Conservation (phyloP, 345 rosid species). For the Laguncularia racemosa region DNA sequence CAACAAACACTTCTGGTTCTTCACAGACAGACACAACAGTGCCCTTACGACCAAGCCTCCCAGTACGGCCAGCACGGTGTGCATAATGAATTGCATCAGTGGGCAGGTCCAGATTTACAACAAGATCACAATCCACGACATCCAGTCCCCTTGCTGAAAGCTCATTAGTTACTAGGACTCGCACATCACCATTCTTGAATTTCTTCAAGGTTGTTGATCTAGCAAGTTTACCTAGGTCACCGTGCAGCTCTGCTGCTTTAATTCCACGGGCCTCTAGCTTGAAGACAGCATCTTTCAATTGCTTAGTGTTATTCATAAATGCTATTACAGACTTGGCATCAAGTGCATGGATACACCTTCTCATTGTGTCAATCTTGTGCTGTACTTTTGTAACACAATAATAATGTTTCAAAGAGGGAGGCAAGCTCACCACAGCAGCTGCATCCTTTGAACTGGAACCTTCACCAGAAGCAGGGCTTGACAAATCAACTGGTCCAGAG, state of each 20-base stretch:
- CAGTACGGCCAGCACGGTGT: constrained; percentile 88
- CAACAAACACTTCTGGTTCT: constrained; percentile 72
- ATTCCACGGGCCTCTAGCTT: constrained; percentile 91
- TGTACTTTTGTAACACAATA: constrained; percentile 67
- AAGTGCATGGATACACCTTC: constrained; percentile 86
- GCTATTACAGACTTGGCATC: constrained; percentile 78
- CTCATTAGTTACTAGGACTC: constrained; percentile 83
- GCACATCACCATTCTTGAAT: constrained; percentile 80
- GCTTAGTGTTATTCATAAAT: constrained; percentile 85
- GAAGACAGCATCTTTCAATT: constrained; percentile 84
- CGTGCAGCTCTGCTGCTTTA: constrained; percentile 75
- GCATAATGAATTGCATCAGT: constrained; percentile 77
- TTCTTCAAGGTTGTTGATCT: constrained; percentile 75
- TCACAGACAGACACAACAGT: constrained; percentile 80
- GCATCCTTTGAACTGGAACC: constrained; percentile 35
- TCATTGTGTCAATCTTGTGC: constrained; percentile 76
- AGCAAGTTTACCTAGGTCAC: constrained; percentile 90
- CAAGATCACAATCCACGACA: constrained; percentile 85
- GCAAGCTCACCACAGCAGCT: constrained; percentile 61
- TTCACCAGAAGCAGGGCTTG: constrained; percentile 23
- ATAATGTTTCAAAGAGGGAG: constrained; percentile 79
- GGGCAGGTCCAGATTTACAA: constrained; percentile 79
- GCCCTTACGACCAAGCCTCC: constrained; percentile 86
- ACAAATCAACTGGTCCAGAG: constrained; percentile 38
- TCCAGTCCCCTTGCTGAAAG: constrained; percentile 93